Conservation (phyloP, 208 protist genomes). For the Acanthamoeba castellanii region DNA sequence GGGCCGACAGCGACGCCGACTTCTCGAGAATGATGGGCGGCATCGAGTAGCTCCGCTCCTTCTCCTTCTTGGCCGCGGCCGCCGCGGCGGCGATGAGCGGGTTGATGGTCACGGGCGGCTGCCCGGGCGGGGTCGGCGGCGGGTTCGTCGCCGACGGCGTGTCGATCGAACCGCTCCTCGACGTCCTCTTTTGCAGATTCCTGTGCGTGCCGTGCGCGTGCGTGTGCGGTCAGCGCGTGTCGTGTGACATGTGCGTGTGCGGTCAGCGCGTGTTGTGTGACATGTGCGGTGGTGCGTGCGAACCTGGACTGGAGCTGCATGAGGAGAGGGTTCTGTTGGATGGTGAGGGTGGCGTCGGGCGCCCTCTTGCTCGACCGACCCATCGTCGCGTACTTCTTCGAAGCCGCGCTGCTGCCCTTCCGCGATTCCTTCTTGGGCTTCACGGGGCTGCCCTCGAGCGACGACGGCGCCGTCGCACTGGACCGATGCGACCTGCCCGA, state of each 20-base stretch:
- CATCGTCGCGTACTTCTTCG: slow-evolving; percentile 50
- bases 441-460: neutral
- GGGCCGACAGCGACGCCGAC: slow-evolving; percentile 41
- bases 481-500: neutral
- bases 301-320: slow-evolving; percentile 48
- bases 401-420: neutral
- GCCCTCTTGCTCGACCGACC: neutral
- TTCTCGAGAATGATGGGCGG: slow-evolving; percentile 59
- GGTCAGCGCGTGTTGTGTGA: neutral
- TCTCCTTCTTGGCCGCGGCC: slow-evolving; percentile 26
- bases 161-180: slow-evolving; percentile 30
- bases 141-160: neutral
- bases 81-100: slow-evolving; percentile 15
- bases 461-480: neutral
- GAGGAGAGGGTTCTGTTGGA: slow-evolving; percentile 46
- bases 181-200: neutral
- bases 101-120: neutral
- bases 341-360: slow-evolving; percentile 25
- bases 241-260: neutral
- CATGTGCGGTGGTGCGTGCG: neutral
- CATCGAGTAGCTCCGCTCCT: slow-evolving; percentile 52
- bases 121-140: neutral
- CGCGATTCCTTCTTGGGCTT: slow-evolving; percentile 21
- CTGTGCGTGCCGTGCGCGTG: neutral
- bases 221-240: neutral